phyloP scores from a whole-genome alignment of 805 yeast genomes.

The Monosporozyma solicola region DNA sequence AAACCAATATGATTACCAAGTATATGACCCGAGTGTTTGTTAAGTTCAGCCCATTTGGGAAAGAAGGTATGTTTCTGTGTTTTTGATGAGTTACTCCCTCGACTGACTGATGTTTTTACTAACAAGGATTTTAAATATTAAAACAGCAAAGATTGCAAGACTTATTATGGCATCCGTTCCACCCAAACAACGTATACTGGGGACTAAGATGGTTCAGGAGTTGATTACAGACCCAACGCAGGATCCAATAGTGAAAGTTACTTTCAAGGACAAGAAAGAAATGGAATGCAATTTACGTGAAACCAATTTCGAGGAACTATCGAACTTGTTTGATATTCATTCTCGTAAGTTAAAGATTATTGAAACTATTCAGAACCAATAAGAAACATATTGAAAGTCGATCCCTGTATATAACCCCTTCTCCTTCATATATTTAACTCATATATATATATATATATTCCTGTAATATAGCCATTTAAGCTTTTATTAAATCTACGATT shows the following conservation, averaged over 20 bases:
- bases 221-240: constrained; percentile 50
- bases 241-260: constrained; percentile 58
- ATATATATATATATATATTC: neutral
- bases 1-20: constrained; percentile 69
- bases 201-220: constrained; percentile 52
- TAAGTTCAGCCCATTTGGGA: constrained; percentile 67
- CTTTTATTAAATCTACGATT: neutral
- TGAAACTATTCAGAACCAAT: constrained; percentile 50
- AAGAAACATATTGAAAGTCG: neutral
- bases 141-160: constrained; percentile 64
- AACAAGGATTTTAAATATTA: neutral
- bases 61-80: constrained; percentile 41
- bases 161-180: constrained; percentile 74
- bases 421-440: neutral
- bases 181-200: constrained; percentile 52
- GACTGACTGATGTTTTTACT: neutral
- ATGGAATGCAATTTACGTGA: constrained; percentile 52
- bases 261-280: constrained; percentile 71
- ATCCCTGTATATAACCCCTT: neutral
- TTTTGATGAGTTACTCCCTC: neutral
- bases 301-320: constrained; percentile 46
- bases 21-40: constrained; percentile 73
- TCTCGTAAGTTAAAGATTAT: constrained; percentile 69
- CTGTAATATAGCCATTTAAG: neutral
- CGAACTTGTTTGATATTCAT: constrained; percentile 65